Evolutionary conservation across 495 filamentous ascomycete species (phyloP).

Genomic region (Lasiosphaeria miniovina): DNA sequence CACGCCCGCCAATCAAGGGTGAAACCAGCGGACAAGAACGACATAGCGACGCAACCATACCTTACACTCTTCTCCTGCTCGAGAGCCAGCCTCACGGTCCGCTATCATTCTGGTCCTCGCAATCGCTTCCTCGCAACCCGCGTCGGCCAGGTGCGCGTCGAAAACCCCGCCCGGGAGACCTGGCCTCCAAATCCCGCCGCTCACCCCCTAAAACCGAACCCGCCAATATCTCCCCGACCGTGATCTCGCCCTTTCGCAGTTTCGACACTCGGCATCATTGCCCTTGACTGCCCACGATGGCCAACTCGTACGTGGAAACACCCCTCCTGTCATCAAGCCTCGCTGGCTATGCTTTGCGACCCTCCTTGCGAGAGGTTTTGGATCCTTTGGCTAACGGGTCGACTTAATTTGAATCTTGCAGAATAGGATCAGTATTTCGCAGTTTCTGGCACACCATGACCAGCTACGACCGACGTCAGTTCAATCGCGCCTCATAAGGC

Average conservation of each 20-base stretch:
- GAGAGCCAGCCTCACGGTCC: too few species aligned
- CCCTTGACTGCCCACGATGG: slow-evolving; percentile 12
- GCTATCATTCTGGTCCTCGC: not conserved
- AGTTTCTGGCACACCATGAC: slow-evolving; percentile 96
- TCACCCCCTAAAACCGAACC: not conserved
- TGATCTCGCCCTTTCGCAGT: slow-evolving; percentile 6
- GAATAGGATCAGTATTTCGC: slow-evolving; percentile 26
- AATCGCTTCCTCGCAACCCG: not conserved
- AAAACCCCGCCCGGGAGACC: not conserved
- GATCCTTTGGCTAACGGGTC: slow-evolving; percentile 8
- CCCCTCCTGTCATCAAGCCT: not conserved
- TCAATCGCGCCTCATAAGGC: slow-evolving; percentile 28
- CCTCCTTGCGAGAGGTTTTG: not conserved
- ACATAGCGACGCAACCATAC: slow-evolving; percentile 9
- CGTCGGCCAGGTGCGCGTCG: slow-evolving; percentile 8
- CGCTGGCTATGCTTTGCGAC: not conserved
- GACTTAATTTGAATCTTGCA: slow-evolving; percentile 7
- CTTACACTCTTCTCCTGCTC: not conserved
- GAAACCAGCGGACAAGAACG: not conserved
- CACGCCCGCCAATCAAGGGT: slow-evolving; percentile 20
- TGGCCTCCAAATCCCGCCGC: slow-evolving; percentile 1
- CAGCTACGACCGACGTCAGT: slow-evolving; percentile 58
- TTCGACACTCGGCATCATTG: not conserved
- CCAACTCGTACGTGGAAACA: slow-evolving; percentile 18
- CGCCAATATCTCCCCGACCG: slow-evolving; percentile 6